A percentile compares a stretch with the other conserved stretches of the same genome.
Evolutionary conservation across 495 filamentous ascomycete species (phyloP).

Genomic region (Aspergillus baeticus): DNA sequence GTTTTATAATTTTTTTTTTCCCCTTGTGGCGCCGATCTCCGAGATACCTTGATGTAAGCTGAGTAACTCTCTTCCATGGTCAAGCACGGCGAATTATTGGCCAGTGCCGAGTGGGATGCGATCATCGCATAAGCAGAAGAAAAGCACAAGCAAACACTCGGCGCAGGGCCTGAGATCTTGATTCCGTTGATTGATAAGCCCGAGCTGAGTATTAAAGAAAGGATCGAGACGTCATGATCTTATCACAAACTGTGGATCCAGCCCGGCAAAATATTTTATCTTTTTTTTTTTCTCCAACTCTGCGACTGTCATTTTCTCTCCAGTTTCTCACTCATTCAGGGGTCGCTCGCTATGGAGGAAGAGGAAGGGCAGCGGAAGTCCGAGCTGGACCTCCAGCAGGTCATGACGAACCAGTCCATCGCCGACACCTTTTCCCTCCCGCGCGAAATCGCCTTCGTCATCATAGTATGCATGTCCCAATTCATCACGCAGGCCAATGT

Average conservation of each 20-base stretch:
- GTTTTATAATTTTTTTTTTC: too few relatives aligned
- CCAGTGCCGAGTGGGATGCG: too few relatives aligned
- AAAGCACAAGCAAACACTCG: too few relatives aligned
- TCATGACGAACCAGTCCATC: constrained; percentile 16
- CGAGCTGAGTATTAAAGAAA: not conserved
- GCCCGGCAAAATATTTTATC: not conserved
- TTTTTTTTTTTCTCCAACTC: not conserved
- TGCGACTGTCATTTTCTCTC: not conserved
- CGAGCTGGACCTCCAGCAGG: not conserved
- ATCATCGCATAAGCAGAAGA: too few relatives aligned
- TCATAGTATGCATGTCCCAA: constrained; percentile 32
- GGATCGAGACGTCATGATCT: not conserved
- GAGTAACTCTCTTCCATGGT: too few relatives aligned
- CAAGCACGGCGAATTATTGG: too few relatives aligned
- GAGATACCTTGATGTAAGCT: too few relatives aligned
- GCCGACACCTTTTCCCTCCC: constrained; percentile 23
- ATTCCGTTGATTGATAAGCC: too few relatives aligned
- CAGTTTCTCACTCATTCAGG: too few relatives aligned
- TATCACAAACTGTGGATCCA: not conserved
- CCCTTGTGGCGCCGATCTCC: too few relatives aligned
- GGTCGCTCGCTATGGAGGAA: not conserved
- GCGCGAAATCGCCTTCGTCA: constrained; percentile 27
- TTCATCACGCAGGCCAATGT: constrained; percentile 36
- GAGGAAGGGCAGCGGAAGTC: not conserved
- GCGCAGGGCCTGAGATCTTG: too few relatives aligned